Percentiles rank a stretch among this genome's conserved stretches.
Evolutionary conservation across 2,329 filamentous ascomycete genomes (phyloP).

Genomic region (Exophiala mesophila): DNA sequence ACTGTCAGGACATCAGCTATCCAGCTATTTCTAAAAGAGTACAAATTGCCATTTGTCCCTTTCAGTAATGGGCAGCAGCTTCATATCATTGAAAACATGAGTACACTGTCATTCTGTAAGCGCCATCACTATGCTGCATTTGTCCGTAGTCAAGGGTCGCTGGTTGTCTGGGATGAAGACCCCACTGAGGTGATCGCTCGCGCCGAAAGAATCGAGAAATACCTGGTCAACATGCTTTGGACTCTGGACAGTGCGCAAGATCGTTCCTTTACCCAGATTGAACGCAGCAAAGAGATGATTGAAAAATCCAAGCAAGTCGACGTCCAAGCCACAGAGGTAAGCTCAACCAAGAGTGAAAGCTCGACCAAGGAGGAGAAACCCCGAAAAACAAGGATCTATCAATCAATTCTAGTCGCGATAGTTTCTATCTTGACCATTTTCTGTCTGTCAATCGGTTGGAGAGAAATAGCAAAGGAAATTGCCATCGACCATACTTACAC

Average conservation of each 20-base stretch:
- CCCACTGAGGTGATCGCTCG: slow-evolving; percentile 64
- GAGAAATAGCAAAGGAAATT: slow-evolving; percentile 44
- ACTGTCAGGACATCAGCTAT: slow-evolving; percentile 76
- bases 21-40: slow-evolving; percentile 70
- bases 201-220: slow-evolving; percentile 67
- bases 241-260: not conserved
- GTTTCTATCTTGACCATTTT: slow-evolving; percentile 51
- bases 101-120: slow-evolving; percentile 64
- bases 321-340: no score
- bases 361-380: slow-evolving; percentile 67
- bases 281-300: slow-evolving; percentile 36
- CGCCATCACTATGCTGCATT: slow-evolving; percentile 81
- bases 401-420: slow-evolving; percentile 49
- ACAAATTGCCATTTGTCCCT: slow-evolving; percentile 69
- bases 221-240: slow-evolving; percentile 75
- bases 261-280: not conserved
- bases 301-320: no score
- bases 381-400: slow-evolving; percentile 27
- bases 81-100: slow-evolving; percentile 67
- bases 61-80: slow-evolving; percentile 71
- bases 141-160: slow-evolving; percentile 62
- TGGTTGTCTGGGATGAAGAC: slow-evolving; percentile 81
- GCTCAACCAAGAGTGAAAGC: slow-evolving; percentile 59
- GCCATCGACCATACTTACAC: slow-evolving; percentile 59
- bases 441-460: slow-evolving; percentile 55